Percentiles rank a stretch among this genome's conserved stretches.
These are phyloP conservation scores for Pseudocercospora musae DNA, from an alignment of 2,329 filamentous ascomycete genomes.

Conservation along the genomic window DNA sequence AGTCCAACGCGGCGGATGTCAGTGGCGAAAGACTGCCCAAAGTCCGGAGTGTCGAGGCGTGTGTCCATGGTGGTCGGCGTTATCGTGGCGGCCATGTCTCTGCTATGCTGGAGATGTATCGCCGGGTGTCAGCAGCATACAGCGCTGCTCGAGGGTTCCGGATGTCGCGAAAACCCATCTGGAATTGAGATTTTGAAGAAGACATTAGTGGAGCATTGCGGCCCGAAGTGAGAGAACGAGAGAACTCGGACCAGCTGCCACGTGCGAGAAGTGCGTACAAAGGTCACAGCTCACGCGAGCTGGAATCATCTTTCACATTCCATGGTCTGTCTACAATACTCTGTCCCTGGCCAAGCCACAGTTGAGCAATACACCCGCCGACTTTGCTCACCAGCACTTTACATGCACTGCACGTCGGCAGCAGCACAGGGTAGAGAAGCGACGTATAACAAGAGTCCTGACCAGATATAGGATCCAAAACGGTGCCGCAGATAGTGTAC, in stretches of 20 bases:
- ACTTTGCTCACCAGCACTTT: too few relatives aligned
- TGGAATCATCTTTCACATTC: not conserved
- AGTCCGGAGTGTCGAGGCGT: not conserved
- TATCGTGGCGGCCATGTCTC: not conserved
- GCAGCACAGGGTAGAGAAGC: too few relatives aligned
- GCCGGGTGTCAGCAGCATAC: not conserved
- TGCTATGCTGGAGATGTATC: not conserved
- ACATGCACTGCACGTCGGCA: too few relatives aligned
- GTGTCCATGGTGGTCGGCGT: not conserved
- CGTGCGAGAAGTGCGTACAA: not conserved
- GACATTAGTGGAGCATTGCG: not conserved
- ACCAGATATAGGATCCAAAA: too few relatives aligned
- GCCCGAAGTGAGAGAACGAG: not conserved
- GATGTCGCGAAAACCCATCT: not conserved
- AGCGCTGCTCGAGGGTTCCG: not conserved
- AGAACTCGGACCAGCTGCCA: not conserved
- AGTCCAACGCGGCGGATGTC: not conserved
- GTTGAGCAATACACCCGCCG: too few relatives aligned
- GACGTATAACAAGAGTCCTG: too few relatives aligned
- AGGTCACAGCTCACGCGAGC: not conserved
- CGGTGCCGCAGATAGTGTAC: too few relatives aligned
- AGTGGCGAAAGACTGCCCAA: not conserved
- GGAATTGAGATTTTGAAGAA: not conserved
- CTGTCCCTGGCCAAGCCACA: too few relatives aligned
- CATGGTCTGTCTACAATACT: too few relatives aligned